These are phyloP conservation scores for Lavandula angustifolia DNA, from an alignment of 257 asterid genomes.

Conservation along the genomic window DNA sequence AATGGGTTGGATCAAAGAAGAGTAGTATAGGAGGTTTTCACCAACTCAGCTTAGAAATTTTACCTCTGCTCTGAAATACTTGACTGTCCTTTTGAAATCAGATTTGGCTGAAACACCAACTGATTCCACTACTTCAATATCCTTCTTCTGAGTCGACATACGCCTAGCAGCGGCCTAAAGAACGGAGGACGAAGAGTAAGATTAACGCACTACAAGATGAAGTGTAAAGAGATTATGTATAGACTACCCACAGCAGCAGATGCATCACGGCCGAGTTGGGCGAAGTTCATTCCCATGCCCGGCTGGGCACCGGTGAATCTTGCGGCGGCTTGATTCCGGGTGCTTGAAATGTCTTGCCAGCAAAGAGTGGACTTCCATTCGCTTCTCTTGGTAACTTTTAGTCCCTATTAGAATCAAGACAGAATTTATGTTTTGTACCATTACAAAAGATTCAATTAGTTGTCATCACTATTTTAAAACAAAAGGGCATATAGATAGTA, in stretches of 20 bases:
- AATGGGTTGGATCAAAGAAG: neutral
- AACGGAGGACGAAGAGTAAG: slow-evolving; percentile 10
- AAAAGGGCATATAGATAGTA: slow-evolving; percentile 20
- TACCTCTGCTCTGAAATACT: slow-evolving; percentile 88
- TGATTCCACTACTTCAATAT: slow-evolving; percentile 85
- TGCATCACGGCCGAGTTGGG: slow-evolving; percentile 97
- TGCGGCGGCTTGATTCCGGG: slow-evolving; percentile 68
- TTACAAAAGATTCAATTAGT: slow-evolving; percentile 2
- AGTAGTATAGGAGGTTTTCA: neutral
- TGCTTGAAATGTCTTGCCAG: slow-evolving; percentile 90
- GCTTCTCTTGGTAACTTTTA: slow-evolving; percentile 77
- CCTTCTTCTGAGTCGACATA: slow-evolving; percentile 71
- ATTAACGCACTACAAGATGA: slow-evolving; percentile 15
- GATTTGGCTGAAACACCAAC: slow-evolving; percentile 86
- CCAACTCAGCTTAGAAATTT: slow-evolving; percentile 31
- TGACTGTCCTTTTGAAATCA: slow-evolving; percentile 58
- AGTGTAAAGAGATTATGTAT: slow-evolving; percentile 1
- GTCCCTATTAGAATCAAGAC: slow-evolving; percentile 55
- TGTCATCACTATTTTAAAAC: neutral
- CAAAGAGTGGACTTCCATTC: slow-evolving; percentile 63
- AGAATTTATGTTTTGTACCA: neutral
- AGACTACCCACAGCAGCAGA: slow-evolving; percentile 89
- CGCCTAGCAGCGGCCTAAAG: no score
- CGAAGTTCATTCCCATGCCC: slow-evolving; percentile 84
- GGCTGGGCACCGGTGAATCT: slow-evolving; percentile 73